Evolutionary conservation across 768 basidiomycete species (phyloP).

Genomic region (Ramaria sp.): DNA sequence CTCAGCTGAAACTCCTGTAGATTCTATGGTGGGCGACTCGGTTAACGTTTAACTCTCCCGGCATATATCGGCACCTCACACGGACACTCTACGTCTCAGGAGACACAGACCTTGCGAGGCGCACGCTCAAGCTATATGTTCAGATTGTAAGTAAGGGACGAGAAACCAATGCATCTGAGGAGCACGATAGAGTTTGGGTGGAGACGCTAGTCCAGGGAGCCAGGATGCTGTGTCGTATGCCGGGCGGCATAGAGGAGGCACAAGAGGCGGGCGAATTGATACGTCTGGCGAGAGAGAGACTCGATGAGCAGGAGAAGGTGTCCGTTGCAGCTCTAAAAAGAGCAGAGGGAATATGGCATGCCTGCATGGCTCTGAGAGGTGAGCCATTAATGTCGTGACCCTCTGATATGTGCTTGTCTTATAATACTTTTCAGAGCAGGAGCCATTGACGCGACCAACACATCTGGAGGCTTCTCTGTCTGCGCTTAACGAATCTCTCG

Average conservation of each 20-base stretch:
- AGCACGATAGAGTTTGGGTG: constrained; percentile 64
- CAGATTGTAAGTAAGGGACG: constrained; percentile 78
- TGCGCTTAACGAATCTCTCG: constrained; percentile 38
- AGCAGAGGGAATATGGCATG: constrained; percentile 65
- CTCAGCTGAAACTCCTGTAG: constrained; percentile 24
- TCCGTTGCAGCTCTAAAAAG: constrained; percentile 44
- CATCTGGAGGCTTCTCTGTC: constrained; percentile 48
- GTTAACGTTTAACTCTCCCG: constrained; percentile 87
- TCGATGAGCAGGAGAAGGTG: constrained; percentile 27
- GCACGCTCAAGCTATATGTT: constrained; percentile 71
- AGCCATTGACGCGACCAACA: constrained; percentile 45
- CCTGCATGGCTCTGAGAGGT: constrained; percentile 64
- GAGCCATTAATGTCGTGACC: constrained; percentile 10
- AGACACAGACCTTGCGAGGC: constrained; percentile 51
- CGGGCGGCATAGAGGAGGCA: constrained; percentile 44
- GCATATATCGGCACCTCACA: constrained; percentile 76
- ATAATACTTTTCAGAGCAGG: constrained; percentile 38
- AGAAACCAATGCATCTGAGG: constrained; percentile 45
- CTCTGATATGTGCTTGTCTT: background rate
- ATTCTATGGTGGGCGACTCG: constrained; percentile 91
- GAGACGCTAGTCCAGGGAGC: constrained; percentile 68
- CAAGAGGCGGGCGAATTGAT: constrained; percentile 51
- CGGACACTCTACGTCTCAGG: constrained; percentile 55
- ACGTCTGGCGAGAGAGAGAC: constrained; percentile 45
- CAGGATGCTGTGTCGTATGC: constrained; percentile 58